A percentile compares a stretch with the other conserved stretches of the same genome.
Conservation (phyloP, 169 alveolate species). For the Cryptosporidium felis region DNA sequence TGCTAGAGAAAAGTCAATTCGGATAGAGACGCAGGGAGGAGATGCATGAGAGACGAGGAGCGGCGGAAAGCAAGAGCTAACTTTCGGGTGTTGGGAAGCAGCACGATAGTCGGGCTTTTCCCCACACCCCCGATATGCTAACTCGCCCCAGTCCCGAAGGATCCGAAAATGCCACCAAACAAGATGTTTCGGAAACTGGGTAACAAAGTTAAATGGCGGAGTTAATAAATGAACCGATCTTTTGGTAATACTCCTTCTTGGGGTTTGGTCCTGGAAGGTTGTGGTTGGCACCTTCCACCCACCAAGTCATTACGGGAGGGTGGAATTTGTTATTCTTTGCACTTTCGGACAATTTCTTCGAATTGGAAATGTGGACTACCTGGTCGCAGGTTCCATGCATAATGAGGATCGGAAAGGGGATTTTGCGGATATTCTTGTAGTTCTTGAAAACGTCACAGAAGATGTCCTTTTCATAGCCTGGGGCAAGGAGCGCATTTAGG, state of each 20-base stretch:
- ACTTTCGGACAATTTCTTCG: slow-evolving; percentile 15
- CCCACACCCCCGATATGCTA: too few species aligned
- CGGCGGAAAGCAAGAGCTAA: too few species aligned
- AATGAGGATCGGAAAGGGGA: slow-evolving; percentile 44
- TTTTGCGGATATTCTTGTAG: slow-evolving; percentile 23
- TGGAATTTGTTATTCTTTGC: slow-evolving; percentile 30
- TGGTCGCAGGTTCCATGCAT: slow-evolving; percentile 56
- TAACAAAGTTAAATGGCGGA: neutral
- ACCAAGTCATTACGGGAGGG: slow-evolving; percentile 61
- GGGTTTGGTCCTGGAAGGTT: slow-evolving; percentile 47
- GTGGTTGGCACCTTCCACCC: slow-evolving; percentile 66
- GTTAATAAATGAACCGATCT: slow-evolving; percentile 14
- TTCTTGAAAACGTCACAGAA: slow-evolving; percentile 35
- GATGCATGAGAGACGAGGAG: too few species aligned
- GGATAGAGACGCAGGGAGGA: too few species aligned
- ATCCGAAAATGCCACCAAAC: too few species aligned
- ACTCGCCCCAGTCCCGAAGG: too few species aligned
- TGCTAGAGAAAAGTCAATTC: too few species aligned
- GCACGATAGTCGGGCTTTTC: too few species aligned
- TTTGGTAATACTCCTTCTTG: slow-evolving; percentile 52
- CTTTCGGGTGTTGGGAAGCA: too few species aligned
- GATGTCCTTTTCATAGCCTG: slow-evolving; percentile 13
- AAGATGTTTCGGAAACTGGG: too few species aligned
- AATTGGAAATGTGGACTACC: slow-evolving; percentile 41
- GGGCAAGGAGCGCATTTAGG: slow-evolving; percentile 55